Conservation (phyloP, 140 eudicot genomes). For the Anethum foeniculum region DNA sequence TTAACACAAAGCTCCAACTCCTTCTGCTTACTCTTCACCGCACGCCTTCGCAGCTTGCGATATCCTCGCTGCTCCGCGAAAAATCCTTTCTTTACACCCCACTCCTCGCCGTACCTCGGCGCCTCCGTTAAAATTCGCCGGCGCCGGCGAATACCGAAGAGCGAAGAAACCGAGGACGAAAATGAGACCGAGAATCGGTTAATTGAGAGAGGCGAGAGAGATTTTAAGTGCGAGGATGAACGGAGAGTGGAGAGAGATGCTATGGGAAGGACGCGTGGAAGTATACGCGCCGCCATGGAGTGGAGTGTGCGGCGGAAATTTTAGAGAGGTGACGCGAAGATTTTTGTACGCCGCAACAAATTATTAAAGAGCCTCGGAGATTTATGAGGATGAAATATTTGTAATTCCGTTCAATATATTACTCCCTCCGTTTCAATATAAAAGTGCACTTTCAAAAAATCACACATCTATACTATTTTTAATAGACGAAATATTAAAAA, state of each 20-base stretch:
- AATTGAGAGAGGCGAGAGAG: conserved; percentile 1
- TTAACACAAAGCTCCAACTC: conserved; percentile 77
- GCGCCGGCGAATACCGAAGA: background rate
- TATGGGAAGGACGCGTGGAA: conserved; percentile 38
- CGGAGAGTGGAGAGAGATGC: conserved; percentile 11
- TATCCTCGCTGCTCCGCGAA: conserved; percentile 34
- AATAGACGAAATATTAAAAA: too few relatives aligned
- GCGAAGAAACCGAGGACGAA: conserved; percentile 1
- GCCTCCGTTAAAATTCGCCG: background rate
- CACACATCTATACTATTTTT: too few relatives aligned
- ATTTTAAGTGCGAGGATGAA: conserved; percentile 11
- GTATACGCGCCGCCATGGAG: conserved; percentile 49
- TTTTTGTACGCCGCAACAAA: background rate
- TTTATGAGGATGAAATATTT: too few relatives aligned
- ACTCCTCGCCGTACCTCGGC: background rate
- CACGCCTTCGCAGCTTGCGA: conserved; percentile 25
- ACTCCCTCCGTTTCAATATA: too few relatives aligned
- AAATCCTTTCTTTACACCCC: conserved; percentile 21
- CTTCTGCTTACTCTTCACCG: conserved; percentile 41
- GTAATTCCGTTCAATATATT: too few relatives aligned
- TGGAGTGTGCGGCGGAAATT: conserved; percentile 13
- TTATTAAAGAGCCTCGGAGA: too few relatives aligned
- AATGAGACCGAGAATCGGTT: background rate
- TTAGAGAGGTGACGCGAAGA: background rate
- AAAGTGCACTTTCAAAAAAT: too few relatives aligned